Conservation (phyloP, 2,329 filamentous ascomycete species). For the Piedraia hortae region DNA sequence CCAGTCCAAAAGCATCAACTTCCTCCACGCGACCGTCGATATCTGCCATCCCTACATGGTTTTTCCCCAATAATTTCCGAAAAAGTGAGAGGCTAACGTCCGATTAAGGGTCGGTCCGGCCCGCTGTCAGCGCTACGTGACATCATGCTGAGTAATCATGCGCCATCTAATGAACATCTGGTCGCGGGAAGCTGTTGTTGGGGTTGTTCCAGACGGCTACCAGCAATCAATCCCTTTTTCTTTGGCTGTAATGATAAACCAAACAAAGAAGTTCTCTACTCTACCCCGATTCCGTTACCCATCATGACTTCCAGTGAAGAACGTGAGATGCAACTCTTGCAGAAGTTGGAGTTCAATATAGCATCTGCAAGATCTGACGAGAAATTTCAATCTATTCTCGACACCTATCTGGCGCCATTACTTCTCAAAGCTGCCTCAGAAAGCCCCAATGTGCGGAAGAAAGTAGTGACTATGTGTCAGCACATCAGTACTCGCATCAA, state of each 20-base stretch:
- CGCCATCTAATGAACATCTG: no score
- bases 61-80: no score
- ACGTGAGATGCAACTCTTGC: constrained; percentile 55
- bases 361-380: constrained; percentile 57
- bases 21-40: constrained; percentile 7
- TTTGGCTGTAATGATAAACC: no score
- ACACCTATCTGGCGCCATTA: constrained; percentile 52
- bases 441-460: constrained; percentile 51
- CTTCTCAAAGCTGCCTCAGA: constrained; percentile 69
- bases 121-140: no score
- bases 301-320: constrained; percentile 23
- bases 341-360: constrained; percentile 65
- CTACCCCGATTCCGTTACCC: no score
- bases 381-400: constrained; percentile 52
- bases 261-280: no score
- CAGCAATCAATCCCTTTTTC: no score
- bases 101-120: no score
- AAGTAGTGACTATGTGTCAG: constrained; percentile 44
- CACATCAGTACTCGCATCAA: constrained; percentile 41
- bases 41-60: constrained; percentile 2
- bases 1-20: constrained; percentile 64
- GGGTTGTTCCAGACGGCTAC: no score
- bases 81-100: no score
- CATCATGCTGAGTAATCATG: no score
- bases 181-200: no score